Evolutionary conservation across 345 rosid genomes (phyloP), one percentile per base, ranked within the genome.

Genomic region (Eucalyptus urophylla): DNA sequence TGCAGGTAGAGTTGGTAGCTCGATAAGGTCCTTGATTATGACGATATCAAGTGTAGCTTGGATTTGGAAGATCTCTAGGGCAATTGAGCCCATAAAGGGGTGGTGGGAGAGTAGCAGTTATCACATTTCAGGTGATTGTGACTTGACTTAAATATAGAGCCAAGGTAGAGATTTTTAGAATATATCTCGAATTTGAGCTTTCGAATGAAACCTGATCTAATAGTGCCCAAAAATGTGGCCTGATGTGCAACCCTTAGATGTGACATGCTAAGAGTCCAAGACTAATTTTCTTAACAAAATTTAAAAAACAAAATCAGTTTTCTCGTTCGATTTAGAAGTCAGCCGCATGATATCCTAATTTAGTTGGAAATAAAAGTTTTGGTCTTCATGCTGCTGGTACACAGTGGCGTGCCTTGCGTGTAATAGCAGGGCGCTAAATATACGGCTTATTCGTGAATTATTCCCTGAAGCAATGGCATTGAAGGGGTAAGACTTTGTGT

Each of bases 241-340:
- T 0, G 31, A 13, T 29, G 69, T 29, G 33, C 4, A 6, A 13
- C 3, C 14, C 16, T 6, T 14, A n/a, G 7, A 27, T 4, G 69
- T 62, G 69, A 62, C 69, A 29, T 62, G 33, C 69, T 27, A 62
- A 62, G 69, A 29, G 69, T 29, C 69, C 33, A 29, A 29, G 69
- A 62, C 17, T 29, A 62, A 29, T 60, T 11, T 27, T 29, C 1
- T 14, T 62, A 29, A 62, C 17, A 62, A 62, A 29, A 33, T 4
- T 37, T 37, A 37, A 37, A 37, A 53, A 62, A 62, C 8, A 62
- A 62, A 62, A 62, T 2, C 17, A 62, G 33, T 62, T 62, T 62
- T n/a, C 69, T 62, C 3, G 5, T 62, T 29, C 15, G 8, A 62
- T 62, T 27, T 62, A 62, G 33, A 27, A 62, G 69, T 29, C 69